A percentile compares a stretch with the other conserved stretches of the same genome.
phyloP scores from a whole-genome alignment of 1,284 basidiomycete genomes.

The Chalciporus sp. region DNA sequence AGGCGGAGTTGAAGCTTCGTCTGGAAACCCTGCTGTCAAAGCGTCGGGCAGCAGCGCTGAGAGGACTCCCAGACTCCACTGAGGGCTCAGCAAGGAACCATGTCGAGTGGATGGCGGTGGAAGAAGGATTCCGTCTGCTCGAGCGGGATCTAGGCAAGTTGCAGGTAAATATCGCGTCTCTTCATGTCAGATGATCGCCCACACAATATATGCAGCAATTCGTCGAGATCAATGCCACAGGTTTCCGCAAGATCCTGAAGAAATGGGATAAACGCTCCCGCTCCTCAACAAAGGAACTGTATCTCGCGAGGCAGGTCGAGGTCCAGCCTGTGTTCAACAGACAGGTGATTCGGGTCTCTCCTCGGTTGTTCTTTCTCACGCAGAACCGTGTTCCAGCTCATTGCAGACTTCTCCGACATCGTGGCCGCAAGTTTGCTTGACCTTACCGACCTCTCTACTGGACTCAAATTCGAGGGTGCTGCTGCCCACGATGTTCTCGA shows the following conservation, averaged over 20 bases:
- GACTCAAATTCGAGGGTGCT: constrained; percentile 69
- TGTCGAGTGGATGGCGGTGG: constrained; percentile 90
- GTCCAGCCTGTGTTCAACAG: constrained; percentile 98
- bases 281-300: constrained; percentile 94
- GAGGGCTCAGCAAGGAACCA: constrained; percentile 66
- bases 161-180: constrained; percentile 59
- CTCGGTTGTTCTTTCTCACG: constrained; percentile 8
- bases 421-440: constrained; percentile 94
- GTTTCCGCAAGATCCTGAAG: constrained; percentile 97
- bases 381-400: constrained; percentile 52
- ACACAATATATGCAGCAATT: constrained; percentile 70
- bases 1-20: constrained; percentile 91
- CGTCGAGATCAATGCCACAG: constrained; percentile 97
- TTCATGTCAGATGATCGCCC: constrained; percentile 23
- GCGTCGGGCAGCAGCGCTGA: constrained; percentile 79
- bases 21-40: constrained; percentile 94
- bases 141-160: constrained; percentile 97
- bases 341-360: constrained; percentile 58
- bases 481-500: constrained; percentile 64
- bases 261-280: constrained; percentile 99
- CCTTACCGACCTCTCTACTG: constrained; percentile 82
- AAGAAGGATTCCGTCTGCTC: constrained; percentile 94
- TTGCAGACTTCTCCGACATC: constrained; percentile 93
- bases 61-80: constrained; percentile 64
- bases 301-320: constrained; percentile 95